These are phyloP conservation scores for Amphirosellinia nigrospora DNA, from an alignment of 495 filamentous ascomycete species.

Conservation along the genomic window DNA sequence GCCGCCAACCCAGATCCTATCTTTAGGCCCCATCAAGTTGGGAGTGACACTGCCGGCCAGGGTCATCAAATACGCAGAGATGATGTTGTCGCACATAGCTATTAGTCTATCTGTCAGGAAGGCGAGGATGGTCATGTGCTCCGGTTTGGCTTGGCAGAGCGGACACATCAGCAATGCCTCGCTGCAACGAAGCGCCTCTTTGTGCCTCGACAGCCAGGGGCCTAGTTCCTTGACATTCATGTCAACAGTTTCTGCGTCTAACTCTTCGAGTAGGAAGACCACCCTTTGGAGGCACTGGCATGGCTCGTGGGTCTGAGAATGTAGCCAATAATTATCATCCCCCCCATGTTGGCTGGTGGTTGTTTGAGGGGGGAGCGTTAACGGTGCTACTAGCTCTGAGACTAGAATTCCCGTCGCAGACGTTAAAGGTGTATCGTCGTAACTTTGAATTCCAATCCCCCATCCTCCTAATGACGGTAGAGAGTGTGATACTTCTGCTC, in stretches of 20 bases:
- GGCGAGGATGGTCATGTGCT: constrained; percentile 27
- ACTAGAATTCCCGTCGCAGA: neutral
- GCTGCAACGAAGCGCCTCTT: constrained; percentile 27
- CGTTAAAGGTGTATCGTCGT: constrained; percentile 5
- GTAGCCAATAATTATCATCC: neutral
- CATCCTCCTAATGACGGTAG: neutral
- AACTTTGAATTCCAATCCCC: neutral
- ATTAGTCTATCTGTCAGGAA: constrained; percentile 25
- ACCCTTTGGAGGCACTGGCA: constrained; percentile 27
- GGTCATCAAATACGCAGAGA: constrained; percentile 15
- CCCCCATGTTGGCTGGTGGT: neutral
- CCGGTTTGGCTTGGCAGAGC: constrained; percentile 21
- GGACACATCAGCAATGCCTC: constrained; percentile 24
- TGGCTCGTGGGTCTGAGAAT: neutral
- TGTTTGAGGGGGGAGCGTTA: neutral
- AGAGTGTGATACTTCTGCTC: neutral
- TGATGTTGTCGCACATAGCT: constrained; percentile 22
- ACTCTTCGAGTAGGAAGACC: constrained; percentile 25
- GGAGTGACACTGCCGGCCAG: neutral
- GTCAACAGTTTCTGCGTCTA: constrained; percentile 16
- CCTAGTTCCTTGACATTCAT: constrained; percentile 16
- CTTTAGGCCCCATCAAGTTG: neutral
- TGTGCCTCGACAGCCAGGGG: constrained; percentile 24
- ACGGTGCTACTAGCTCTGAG: neutral
- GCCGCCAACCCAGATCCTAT: constrained; percentile 22